Base-by-base conservation (phyloP, 129 eudicot genomes). In the Chrysanthemum seticuspe region DNA sequence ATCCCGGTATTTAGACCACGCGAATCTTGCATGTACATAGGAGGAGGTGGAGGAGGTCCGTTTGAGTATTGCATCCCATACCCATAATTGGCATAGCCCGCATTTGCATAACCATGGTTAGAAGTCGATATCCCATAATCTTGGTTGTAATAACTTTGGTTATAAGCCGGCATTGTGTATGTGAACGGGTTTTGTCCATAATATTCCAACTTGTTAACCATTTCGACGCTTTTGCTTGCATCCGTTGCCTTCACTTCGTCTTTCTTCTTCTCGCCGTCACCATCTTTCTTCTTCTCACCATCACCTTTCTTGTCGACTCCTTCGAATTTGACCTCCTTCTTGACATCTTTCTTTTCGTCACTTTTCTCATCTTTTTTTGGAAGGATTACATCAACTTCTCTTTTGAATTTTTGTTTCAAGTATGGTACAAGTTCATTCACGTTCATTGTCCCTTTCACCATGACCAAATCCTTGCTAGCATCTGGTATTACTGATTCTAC, bases 391-490 rank as follows among this genome's bases (percentile, higher is more conserved):
- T 86, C 89, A 2, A 91, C 83, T 16, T 49, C 23, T 65, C 84
- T 77, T 74, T 83, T 91, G n/a, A 88, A 36, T 21, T 91, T 91
- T n/a, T 75, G 79, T 69, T 84, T 84, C 72, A 91, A 73, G 68
- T 80, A 81, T n/a, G 87, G 79, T 3, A 74, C 62, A 10, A 91
- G 85, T 56, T 84, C 92, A 61, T 88, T 88, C 73, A 84, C 84
- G 75, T 91, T 60, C 96, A 88, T 91, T 68, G 92, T 86, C 62
- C 97, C 96, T 60, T 79, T 84, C 18, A 84, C 86, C 25, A 85
- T 76, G 48, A 88, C 83, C 74, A 80, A 31, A 77, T 91, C 97
- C 78, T 86, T 91, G 59, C 77, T 54, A 13, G 73, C 62, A 71
- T 91, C 96, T 2, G 76, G 75, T 13, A 25, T 69, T 4, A 85